Percentiles rank a stretch among this genome's conserved stretches.
These are phyloP conservation scores for Lojkania enalia DNA, from an alignment of 2,329 filamentous ascomycete genomes.

Conservation along the genomic window DNA sequence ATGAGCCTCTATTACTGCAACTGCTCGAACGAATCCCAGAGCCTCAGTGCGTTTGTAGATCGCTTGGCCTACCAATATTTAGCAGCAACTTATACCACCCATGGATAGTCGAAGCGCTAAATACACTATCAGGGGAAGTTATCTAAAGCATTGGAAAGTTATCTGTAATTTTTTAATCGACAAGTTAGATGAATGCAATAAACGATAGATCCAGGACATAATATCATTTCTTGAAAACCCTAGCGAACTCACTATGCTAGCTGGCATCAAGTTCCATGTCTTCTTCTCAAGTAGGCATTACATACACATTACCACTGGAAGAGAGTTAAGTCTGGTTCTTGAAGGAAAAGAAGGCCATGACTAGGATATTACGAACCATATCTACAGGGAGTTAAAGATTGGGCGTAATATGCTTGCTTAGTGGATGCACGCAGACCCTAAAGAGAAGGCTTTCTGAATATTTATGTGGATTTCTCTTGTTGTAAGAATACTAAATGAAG, in stretches of 20 bases:
- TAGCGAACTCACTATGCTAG: slow-evolving; percentile 23
- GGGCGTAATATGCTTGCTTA: slow-evolving; percentile 13
- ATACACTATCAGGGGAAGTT: slow-evolving; percentile 15
- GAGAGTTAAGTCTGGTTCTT: slow-evolving; percentile 32
- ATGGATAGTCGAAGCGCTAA: slow-evolving; percentile 10
- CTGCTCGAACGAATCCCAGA: slow-evolving; percentile 21
- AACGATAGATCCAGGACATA: slow-evolving; percentile 47
- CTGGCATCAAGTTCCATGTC: slow-evolving; percentile 24
- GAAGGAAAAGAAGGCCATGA: slow-evolving; percentile 41
- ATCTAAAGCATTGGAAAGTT: slow-evolving; percentile 8
- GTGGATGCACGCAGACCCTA: slow-evolving; percentile 34
- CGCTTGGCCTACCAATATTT: slow-evolving; percentile 8
- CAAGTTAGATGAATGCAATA: slow-evolving; percentile 54
- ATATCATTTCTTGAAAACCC: slow-evolving; percentile 48
- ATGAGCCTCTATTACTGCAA: slow-evolving; percentile 31
- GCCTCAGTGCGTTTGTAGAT: slow-evolving; percentile 13
- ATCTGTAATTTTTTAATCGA: slow-evolving; percentile 35
- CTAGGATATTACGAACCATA: slow-evolving; percentile 34
- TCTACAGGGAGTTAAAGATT: slow-evolving; percentile 17
- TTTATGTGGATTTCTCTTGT: slow-evolving; percentile 54
- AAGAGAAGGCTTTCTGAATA: slow-evolving; percentile 44
- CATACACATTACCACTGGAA: slow-evolving; percentile 43
- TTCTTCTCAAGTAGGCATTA: slow-evolving; percentile 56
- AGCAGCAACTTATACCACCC: slow-evolving; percentile 8
- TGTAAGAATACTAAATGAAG: slow-evolving; percentile 50